Percentiles rank a stretch among this genome's conserved stretches.
These are phyloP conservation scores for Citrus trifoliata DNA, from an alignment of 345 rosid genomes.

Conservation along the genomic window DNA sequence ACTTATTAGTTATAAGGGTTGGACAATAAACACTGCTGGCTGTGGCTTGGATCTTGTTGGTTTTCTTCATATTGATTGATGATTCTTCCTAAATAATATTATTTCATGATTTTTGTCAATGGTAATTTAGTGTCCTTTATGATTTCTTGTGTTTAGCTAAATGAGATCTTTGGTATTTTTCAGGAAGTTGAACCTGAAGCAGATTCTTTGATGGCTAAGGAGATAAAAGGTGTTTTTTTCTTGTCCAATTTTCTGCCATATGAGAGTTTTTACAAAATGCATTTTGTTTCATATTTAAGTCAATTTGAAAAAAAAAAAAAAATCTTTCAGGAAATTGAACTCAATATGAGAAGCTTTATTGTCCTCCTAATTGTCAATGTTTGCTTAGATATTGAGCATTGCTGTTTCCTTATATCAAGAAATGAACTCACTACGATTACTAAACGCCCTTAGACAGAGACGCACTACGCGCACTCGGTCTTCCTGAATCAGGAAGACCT, in stretches of 20 bases:
- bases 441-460: no score
- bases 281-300: neutral
- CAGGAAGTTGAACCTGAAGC: slow-evolving; percentile 53
- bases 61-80: neutral
- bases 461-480: no score
- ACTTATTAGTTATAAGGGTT: neutral
- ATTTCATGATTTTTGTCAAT: neutral
- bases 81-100: neutral
- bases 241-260: neutral
- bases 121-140: neutral
- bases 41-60: neutral
- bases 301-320: neutral
- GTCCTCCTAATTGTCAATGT: neutral
- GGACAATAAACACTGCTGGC: neutral
- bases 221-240: slow-evolving; percentile 42
- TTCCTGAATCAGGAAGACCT: no score
- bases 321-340: neutral
- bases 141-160: slow-evolving; percentile 4
- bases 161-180: slow-evolving; percentile 16
- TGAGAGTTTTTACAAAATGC: neutral
- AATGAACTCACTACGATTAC: neutral
- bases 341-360: neutral
- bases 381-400: neutral
- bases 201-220: slow-evolving; percentile 31
- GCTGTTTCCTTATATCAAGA: neutral